Evolutionary conservation across 2,329 filamentous ascomycete species (phyloP).

Genomic region (Mycogone perniciosa): DNA sequence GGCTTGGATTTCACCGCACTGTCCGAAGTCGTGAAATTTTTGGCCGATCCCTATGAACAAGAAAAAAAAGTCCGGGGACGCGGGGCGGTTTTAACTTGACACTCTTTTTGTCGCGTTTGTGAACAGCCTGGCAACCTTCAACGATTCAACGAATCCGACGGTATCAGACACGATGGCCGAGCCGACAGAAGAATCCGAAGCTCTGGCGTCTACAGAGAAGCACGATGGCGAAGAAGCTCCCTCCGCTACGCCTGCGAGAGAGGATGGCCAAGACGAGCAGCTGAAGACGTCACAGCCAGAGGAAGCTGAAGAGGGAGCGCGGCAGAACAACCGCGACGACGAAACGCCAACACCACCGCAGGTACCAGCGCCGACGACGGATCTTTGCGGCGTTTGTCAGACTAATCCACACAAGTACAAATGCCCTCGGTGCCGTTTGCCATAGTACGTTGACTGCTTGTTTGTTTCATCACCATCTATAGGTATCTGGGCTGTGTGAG

Average conservation of each 20-base stretch:
- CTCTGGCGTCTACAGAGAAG: too few species aligned
- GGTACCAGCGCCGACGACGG: not conserved
- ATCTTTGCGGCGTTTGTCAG: constrained; percentile 47
- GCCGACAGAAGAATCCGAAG: too few species aligned
- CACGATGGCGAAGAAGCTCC: not conserved
- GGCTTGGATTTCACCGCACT: not conserved
- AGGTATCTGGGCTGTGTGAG: not conserved
- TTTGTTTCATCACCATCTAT: not conserved
- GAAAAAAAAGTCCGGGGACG: not conserved
- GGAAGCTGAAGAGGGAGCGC: not conserved
- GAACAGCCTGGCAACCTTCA: too few species aligned
- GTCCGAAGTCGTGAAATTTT: too few species aligned
- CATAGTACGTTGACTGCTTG: constrained; percentile 43
- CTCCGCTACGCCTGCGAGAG: not conserved
- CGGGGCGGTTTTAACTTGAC: not conserved
- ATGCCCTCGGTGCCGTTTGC: constrained; percentile 51
- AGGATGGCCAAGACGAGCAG: not conserved
- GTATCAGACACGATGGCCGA: too few species aligned
- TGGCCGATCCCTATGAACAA: not conserved
- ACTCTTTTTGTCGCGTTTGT: not conserved
- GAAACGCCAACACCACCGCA: not conserved
- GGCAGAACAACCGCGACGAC: not conserved
- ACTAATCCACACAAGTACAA: constrained; percentile 52
- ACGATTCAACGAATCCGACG: not conserved
- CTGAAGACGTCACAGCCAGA: not conserved